Percentiles rank a stretch among this genome's conserved stretches.
Evolutionary conservation across 2,329 filamentous ascomycete species (phyloP).

Genomic region (Pseudocercospora eumusae): DNA sequence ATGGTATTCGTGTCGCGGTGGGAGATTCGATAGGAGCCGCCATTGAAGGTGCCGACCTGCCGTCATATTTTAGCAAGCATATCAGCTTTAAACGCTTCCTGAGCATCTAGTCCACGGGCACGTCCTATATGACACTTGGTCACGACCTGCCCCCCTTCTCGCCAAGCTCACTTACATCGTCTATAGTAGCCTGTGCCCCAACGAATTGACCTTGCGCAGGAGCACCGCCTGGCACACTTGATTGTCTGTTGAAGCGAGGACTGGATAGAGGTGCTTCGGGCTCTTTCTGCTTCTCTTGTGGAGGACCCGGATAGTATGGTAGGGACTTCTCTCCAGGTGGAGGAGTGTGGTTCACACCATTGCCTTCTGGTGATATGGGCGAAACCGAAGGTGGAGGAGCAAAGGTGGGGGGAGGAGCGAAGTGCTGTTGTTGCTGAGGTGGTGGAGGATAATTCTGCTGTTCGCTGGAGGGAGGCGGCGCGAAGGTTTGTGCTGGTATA

Average conservation of each 20-base stretch:
- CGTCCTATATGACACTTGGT: no score
- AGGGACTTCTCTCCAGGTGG: conserved; percentile 33
- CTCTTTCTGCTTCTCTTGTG: conserved; percentile 38
- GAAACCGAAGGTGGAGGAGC: conserved; percentile 31
- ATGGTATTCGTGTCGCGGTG: conserved; percentile 90
- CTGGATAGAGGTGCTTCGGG: conserved; percentile 26
- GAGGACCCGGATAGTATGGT: conserved; percentile 43
- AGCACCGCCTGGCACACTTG: conserved; percentile 42
- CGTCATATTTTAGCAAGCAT: background rate
- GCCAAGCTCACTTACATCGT: conserved; percentile 63
- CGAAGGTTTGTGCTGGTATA: background rate
- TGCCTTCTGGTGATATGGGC: conserved; percentile 36
- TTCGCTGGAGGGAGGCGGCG: conserved; percentile 17
- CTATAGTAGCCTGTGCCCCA: conserved; percentile 62
- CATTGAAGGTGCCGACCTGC: conserved; percentile 80
- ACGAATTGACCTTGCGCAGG: conserved; percentile 59
- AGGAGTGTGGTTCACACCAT: conserved; percentile 11
- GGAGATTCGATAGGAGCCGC: conserved; percentile 88
- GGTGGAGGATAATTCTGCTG: conserved; percentile 34
- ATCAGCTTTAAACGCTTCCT: background rate
- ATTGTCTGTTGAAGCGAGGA: conserved; percentile 36
- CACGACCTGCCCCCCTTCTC: background rate
- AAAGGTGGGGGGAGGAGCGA: conserved; percentile 34
- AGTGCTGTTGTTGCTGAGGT: conserved; percentile 34
- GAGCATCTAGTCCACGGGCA: no score